phyloP scores from a whole-genome alignment of 306 rosid genomes.

The Quercus engelmannii region DNA sequence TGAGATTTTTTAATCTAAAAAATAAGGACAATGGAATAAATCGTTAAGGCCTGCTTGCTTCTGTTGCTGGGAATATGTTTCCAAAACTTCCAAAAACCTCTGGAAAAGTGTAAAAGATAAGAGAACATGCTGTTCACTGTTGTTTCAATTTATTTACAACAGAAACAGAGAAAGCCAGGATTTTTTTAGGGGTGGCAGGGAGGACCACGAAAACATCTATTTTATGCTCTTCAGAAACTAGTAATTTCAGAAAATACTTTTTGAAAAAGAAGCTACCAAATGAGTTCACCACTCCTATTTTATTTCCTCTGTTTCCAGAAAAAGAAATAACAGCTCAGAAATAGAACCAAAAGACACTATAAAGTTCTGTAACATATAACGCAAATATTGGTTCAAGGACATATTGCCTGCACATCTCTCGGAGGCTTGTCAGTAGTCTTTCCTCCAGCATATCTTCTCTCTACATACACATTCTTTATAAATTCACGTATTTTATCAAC shows the following conservation, averaged over 20 bases:
- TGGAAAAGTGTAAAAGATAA: background rate
- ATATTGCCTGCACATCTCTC: constrained; percentile 74
- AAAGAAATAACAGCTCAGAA: background rate
- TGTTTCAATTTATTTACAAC: background rate
- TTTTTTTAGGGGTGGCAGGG: background rate
- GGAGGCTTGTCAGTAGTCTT: constrained; percentile 74
- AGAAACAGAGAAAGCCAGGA: background rate
- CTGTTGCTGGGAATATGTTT: background rate
- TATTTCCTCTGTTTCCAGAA: background rate
- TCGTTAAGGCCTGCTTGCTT: background rate
- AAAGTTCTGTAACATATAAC: constrained; percentile 3
- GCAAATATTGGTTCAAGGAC: constrained; percentile 3
- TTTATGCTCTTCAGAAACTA: background rate
- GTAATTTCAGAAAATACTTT: background rate
- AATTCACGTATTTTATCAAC: constrained; percentile 75
- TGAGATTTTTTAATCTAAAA: background rate
- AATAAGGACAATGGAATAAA: constrained; percentile 4
- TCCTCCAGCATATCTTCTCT: constrained; percentile 63
- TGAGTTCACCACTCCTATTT: background rate
- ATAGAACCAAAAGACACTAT: background rate
- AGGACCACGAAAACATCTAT: background rate
- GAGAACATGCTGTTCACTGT: background rate
- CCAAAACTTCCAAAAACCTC: background rate
- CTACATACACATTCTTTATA: constrained; percentile 71
- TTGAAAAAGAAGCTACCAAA: background rate